Conservation (phyloP, 371 early-diverging fungal species). For the Mucor irregularis region DNA sequence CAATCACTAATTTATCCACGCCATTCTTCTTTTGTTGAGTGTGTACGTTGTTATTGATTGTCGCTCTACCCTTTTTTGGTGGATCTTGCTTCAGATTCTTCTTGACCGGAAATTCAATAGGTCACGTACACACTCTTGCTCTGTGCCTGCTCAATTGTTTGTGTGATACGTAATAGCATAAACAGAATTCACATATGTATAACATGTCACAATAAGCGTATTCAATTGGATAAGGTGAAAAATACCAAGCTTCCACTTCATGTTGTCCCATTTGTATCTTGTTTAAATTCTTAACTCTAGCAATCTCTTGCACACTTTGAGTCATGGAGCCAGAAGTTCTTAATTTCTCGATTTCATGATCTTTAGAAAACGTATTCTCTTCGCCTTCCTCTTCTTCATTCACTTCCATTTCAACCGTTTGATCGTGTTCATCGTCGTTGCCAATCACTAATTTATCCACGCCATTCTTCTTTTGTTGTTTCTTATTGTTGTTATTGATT, state of each 20-base stretch:
- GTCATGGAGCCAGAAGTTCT: conserved; percentile 96
- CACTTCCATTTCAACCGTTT: conserved; percentile 13
- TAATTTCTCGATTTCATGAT: conserved; percentile 90
- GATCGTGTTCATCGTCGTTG: conserved; percentile 16
- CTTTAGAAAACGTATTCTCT: conserved; percentile 65
- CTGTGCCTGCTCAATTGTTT: conserved; percentile 73
- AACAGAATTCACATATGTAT: conserved; percentile 94
- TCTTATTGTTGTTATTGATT: not conserved
- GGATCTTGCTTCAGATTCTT: conserved; percentile 36
- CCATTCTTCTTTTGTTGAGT: conserved; percentile 10
- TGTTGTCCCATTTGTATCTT: conserved; percentile 93
- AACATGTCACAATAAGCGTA: conserved; percentile 70
- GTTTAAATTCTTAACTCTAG: conserved; percentile 93
- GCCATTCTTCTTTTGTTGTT: conserved; percentile 9
- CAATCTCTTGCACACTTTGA: conserved; percentile 88
- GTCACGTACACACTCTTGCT: too few species aligned
- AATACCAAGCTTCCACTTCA: conserved; percentile 98
- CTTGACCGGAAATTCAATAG: conserved; percentile 68
- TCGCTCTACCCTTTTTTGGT: conserved; percentile 34
- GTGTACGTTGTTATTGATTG: not conserved
- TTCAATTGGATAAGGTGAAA: conserved; percentile 93
- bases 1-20: conserved; percentile 16
- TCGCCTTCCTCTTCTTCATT: conserved; percentile 26
- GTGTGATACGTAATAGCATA: conserved; percentile 76
- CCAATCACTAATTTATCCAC: conserved; percentile 18